These are phyloP conservation scores for Lentinula detonsa DNA, from an alignment of 768 basidiomycete species.

Conservation along the genomic window DNA sequence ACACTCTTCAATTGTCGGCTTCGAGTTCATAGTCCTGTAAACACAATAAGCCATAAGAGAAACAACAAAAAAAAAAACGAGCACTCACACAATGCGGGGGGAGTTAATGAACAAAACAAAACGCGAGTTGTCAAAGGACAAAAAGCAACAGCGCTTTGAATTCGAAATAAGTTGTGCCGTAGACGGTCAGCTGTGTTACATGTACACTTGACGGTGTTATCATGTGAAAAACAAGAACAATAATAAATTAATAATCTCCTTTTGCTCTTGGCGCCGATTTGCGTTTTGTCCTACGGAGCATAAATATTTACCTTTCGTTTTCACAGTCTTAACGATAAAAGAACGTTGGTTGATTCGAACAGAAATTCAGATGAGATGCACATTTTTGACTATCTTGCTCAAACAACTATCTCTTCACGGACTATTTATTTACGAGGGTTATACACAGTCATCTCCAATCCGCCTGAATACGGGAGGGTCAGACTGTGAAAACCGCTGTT, in stretches of 20 bases:
- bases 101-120: not conserved
- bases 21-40: not conserved
- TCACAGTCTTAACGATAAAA: no score
- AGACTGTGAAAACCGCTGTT: not conserved
- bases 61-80: not conserved
- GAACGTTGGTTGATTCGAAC: no score
- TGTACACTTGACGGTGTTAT: not conserved
- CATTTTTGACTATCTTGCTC: no score
- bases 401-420: not conserved
- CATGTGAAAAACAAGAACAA: not conserved
- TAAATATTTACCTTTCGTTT: no score
- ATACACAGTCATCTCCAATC: constrained; percentile 4
- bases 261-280: not conserved
- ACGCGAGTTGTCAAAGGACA: not conserved
- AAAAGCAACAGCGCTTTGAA: not conserved
- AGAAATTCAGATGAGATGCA: no score
- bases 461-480: constrained; percentile 1
- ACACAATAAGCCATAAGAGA: not conserved
- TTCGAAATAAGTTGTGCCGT: not conserved
- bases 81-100: not conserved
- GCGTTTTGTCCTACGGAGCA: no score
- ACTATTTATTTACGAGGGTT: not conserved
- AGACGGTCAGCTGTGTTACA: not conserved
- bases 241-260: no score
- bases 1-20: not conserved